These are phyloP conservation scores for Silene coronaria DNA, from an alignment of 179 eudicot species.

Conservation along the genomic window DNA sequence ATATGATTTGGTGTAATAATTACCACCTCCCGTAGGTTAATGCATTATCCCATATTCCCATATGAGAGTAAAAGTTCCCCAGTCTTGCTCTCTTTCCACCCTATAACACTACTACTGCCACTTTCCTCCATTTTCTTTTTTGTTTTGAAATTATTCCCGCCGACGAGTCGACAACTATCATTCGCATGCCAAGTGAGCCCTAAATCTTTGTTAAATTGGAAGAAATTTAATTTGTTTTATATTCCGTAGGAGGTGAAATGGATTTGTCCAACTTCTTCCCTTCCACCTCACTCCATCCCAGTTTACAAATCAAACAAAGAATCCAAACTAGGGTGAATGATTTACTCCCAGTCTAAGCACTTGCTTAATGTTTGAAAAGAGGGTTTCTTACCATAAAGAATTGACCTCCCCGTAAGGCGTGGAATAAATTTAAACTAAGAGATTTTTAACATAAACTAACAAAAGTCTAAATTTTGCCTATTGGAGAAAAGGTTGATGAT, in stretches of 20 bases:
- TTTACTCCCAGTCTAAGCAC: neutral
- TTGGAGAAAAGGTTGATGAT: neutral
- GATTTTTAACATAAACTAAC: neutral
- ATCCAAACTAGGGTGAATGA: neutral
- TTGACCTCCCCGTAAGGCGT: neutral
- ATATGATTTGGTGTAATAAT: neutral
- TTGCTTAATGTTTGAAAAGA: neutral
- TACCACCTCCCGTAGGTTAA: neutral
- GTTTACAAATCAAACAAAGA: no score
- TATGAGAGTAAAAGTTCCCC: neutral
- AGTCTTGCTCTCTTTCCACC: neutral
- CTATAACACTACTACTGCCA: neutral
- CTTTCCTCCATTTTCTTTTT: neutral
- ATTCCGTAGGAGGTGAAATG: no score
- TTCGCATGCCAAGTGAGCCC: neutral
- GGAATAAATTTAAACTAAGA: neutral
- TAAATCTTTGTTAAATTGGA: neutral
- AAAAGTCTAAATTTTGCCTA: constrained; percentile 3
- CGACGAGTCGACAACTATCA: neutral
- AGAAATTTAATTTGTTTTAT: no score
- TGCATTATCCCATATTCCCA: neutral
- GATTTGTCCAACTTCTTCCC: no score
- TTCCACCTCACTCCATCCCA: no score
- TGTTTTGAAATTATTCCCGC: neutral
- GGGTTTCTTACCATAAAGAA: constrained; percentile 3